A percentile compares a stretch with the other conserved stretches of the same genome.
Evolutionary conservation across 352 stramenopile genomes (phyloP).

Genomic region (Globisporangium iwayamae): DNA sequence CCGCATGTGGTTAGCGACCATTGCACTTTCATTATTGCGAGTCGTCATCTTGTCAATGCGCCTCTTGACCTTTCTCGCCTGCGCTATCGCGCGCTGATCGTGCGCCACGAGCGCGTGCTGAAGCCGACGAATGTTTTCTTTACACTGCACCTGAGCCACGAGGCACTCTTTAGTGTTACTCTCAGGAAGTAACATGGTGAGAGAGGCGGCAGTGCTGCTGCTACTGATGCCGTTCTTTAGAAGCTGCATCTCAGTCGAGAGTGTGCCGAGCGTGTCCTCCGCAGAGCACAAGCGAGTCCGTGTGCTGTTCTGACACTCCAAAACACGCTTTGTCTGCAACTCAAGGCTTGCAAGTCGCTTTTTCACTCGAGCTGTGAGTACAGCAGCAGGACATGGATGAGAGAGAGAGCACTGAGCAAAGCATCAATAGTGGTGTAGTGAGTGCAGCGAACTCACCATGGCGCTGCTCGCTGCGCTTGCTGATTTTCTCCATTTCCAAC

Average conservation of each 20-base stretch:
- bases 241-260: neutral
- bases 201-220: too few relatives aligned
- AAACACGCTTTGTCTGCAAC: neutral
- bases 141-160: slow-evolving; percentile 6
- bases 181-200: too few relatives aligned
- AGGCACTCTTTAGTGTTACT: slow-evolving; percentile 10
- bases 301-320: neutral
- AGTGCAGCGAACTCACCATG: neutral
- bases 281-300: too few relatives aligned
- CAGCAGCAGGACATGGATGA: too few relatives aligned
- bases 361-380: slow-evolving; percentile 2
- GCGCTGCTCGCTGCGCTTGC: neutral
- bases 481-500: neutral
- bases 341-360: neutral
- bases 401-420: too few relatives aligned
- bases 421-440: neutral
- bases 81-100: slow-evolving; percentile 5
- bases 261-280: neutral
- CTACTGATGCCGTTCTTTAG: neutral
- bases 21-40: neutral
- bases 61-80: neutral
- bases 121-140: slow-evolving; percentile 16
- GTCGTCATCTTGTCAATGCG: neutral
- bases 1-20: neutral
- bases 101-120: slow-evolving; percentile 13